Evolutionary conservation across 2,329 filamentous ascomycete species (phyloP).

Genomic region (Ophiostoma sp.): DNA sequence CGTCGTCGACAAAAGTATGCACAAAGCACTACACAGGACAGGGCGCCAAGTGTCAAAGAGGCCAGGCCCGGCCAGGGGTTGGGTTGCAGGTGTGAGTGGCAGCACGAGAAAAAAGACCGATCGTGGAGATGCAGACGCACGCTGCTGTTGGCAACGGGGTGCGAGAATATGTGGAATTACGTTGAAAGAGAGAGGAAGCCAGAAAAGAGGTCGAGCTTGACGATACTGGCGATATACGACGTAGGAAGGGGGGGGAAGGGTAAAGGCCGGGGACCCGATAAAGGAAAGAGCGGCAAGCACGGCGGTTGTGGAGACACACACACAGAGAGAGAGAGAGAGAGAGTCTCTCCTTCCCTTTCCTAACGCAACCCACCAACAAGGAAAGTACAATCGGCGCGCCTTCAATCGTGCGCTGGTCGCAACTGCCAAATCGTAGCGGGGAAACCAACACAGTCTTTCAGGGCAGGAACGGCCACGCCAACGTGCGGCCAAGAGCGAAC

Average conservation of each 20-base stretch:
- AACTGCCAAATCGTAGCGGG: conserved; percentile 13
- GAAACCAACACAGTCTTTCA: not conserved
- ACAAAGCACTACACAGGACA: conserved; percentile 21
- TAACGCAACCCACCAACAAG: not conserved
- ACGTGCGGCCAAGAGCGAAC: not conserved
- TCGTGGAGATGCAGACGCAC: conserved; percentile 13
- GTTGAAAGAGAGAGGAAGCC: not conserved
- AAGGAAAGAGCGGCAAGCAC: conserved; percentile 22
- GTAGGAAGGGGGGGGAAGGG: not conserved
- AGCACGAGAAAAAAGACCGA: not conserved
- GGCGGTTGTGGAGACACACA: conserved; percentile 9
- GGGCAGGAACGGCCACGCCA: conserved; percentile 10
- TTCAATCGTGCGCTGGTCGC: conserved; percentile 10
- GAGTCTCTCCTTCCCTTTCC: not conserved
- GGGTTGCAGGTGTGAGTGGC: not conserved
- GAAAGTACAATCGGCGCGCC: not conserved
- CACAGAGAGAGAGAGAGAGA: not conserved
- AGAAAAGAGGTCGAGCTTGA: not conserved
- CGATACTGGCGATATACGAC: conserved; percentile 1
- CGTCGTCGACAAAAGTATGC: conserved; percentile 34
- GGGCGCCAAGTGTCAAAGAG: conserved; percentile 19
- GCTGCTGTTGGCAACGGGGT: not conserved
- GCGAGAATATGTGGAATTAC: not conserved
- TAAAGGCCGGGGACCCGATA: not conserved
- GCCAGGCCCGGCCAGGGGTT: not conserved